A percentile compares a stretch with the other conserved stretches of the same genome.
Evolutionary conservation across 2,329 filamentous ascomycete genomes (phyloP).

Genomic region (Keithomyces neogunnii): DNA sequence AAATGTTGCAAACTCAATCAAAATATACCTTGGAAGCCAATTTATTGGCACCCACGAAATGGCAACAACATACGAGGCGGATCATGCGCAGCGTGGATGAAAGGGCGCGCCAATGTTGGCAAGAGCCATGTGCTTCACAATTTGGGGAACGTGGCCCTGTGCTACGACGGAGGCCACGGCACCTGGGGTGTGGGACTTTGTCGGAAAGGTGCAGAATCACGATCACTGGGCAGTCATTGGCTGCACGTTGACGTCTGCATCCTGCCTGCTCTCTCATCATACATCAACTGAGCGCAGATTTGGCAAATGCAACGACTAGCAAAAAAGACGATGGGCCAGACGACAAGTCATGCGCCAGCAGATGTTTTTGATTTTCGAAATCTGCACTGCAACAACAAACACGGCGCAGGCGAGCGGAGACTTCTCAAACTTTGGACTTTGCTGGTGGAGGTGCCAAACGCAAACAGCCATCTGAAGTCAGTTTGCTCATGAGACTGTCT

Average conservation of each 20-base stretch:
- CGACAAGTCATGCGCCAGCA: no score
- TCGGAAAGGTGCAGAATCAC: background rate
- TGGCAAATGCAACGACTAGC: no score
- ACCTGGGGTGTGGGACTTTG: background rate
- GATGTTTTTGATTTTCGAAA: no score
- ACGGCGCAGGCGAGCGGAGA: background rate
- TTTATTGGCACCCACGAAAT: background rate
- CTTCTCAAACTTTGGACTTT: no score
- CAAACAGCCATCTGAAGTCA: background rate
- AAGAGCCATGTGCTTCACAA: no score
- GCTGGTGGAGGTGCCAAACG: background rate
- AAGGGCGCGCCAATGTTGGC: no score
- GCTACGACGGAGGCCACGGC: background rate
- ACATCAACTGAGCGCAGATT: background rate
- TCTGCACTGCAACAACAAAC: background rate
- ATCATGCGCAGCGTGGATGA: background rate
- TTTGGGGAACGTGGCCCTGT: no score
- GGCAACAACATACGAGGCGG: background rate
- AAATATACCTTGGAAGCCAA: background rate
- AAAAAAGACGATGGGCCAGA: no score
- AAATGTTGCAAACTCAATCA: background rate
- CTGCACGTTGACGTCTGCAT: background rate
- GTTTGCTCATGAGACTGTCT: background rate
- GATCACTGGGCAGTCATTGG: constrained; percentile 5
- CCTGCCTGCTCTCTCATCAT: constrained; percentile 3